phyloP scores from a whole-genome alignment of 2,329 filamentous ascomycete species.

The Pyricularia sp. region DNA sequence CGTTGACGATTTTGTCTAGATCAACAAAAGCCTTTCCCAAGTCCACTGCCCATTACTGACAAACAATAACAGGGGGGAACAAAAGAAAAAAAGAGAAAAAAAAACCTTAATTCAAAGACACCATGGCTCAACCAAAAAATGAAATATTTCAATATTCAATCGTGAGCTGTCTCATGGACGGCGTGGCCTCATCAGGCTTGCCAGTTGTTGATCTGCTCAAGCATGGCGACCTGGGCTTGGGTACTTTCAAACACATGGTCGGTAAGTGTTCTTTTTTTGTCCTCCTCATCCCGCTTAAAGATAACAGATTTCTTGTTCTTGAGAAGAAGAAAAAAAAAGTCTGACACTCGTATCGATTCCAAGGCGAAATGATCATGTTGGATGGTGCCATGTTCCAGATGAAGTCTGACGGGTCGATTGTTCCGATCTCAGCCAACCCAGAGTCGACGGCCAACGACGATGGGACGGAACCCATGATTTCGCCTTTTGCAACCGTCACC shows the following conservation, averaged over 20 bases:
- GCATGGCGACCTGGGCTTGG: slow-evolving; percentile 21
- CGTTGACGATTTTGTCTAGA: neutral
- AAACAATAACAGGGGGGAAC: neutral
- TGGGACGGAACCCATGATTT: slow-evolving; percentile 10
- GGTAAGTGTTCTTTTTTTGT: neutral
- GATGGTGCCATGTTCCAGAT: slow-evolving; percentile 20
- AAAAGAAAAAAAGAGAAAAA: no score
- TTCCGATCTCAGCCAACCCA: neutral
- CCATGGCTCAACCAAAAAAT: slow-evolving; percentile 16
- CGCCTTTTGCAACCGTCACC: slow-evolving; percentile 21
- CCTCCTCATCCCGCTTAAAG: neutral
- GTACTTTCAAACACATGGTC: slow-evolving; percentile 20
- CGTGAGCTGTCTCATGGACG: slow-evolving; percentile 21
- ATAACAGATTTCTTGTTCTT: no score
- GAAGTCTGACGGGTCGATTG: slow-evolving; percentile 19
- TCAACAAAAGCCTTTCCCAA: neutral
- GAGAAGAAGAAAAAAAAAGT: no score
- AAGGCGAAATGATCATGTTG: slow-evolving; percentile 22
- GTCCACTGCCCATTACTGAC: neutral
- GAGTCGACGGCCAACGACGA: slow-evolving; percentile 11
- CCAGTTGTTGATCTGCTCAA: slow-evolving; percentile 15
- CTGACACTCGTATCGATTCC: neutral
- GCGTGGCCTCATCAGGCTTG: slow-evolving; percentile 18
- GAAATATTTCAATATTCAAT: slow-evolving; percentile 22
- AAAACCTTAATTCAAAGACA: neutral